Evolutionary conservation across 148 eudicot species (phyloP), one percentile per base, ranked within the genome.

Genomic region (Spergularia bocconei): DNA sequence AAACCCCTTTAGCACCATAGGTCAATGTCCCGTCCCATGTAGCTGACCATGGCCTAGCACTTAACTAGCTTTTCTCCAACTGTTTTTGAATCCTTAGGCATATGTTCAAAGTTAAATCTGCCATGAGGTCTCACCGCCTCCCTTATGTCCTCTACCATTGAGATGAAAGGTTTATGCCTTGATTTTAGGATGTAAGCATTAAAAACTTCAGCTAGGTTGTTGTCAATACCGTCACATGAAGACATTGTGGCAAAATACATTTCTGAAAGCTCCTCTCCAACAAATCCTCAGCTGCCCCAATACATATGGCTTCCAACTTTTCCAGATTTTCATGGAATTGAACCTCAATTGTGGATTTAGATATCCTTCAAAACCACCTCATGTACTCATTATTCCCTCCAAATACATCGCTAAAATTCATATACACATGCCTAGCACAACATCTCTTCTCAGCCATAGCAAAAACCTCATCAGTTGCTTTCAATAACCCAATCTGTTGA

Each of bases 381-480:
- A 29, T 67, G 5, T n/a, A 41, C 23, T 67, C 54, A 11, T 39
- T 21, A 13, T 48, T 48, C n/a, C 53, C 70, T 2, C 70, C 70
- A 44, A 67, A 67, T 0, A 67, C 36, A 19, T 20, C 33, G 19
- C 55, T 67, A 6, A 67, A 50, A 29, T 67, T 67, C 23, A 19
- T n/a, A 3, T 67, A 67, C 6, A 67, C 70, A 67, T 67, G 56
- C 20, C 33, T 19, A 4, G 67, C 67, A 63, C 67, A 63, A 1
- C 13, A 17, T 13, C 67, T 63, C 36, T 63, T 41, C 15, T 63
- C 19, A 13, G 48, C 65, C 25, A 7, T 4, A 9, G 65, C 16
- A 36, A 36, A 62, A 5, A 62, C 38, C 1, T 62, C 39, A 23
- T 3, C 38, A 10, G 11, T 38, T 3, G 16, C 65, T 23, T 62